Evolutionary conservation across 2,329 filamentous ascomycete species (phyloP), one percentile per base, ranked within the genome.

Genomic region (Fusarium incarnatum): DNA sequence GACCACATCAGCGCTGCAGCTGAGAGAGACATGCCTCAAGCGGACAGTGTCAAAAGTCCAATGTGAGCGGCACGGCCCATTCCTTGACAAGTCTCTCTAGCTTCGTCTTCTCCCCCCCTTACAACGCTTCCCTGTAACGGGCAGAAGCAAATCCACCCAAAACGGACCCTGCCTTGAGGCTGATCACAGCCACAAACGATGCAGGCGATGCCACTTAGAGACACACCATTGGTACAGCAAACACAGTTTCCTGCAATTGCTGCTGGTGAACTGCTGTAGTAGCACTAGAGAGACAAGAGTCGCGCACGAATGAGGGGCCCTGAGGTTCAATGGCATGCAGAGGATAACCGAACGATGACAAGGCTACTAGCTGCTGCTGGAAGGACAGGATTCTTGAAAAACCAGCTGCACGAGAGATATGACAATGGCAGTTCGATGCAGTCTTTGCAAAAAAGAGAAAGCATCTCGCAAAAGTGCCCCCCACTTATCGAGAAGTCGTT

Each of bases 11-110:
- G 15, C 32, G 8, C 9, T 16, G 18, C 13, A 23, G 30, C 18
- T 8, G 6, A 49, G 34, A 27, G 42, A n/a, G 46, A 28, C 8
- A 27, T 28, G 8, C 13, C 9, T 20, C 16, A 18, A 40, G 15
- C 10, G 13, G 34, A 27, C 32, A 37, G 34, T 37, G 34, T 37
- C 8, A 18, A 20, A 20, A 18, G 28, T 52, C n/a, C 45, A 25
- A 55, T 64, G 63, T 71, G 63, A 71, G 67, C 67, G 67, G 67
- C 56, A 68, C 67, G 67, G 67, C 67, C 67, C 67, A 70, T 71
- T 34, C 67, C 67, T 52, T 44, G 28, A 45, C 22, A n/a, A 28
- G 27, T 48, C 12, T 37, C 22, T 42, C 42, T 62, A 63, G 40
- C 20, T 27, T 52, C 5, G n/a, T 52, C 22, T 40, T n/a, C 18